Percentiles rank a stretch among this genome's conserved stretches.
These are phyloP conservation scores for Phaffia rhodozyma DNA, from an alignment of 1,284 basidiomycete species.

Conservation along the genomic window DNA sequence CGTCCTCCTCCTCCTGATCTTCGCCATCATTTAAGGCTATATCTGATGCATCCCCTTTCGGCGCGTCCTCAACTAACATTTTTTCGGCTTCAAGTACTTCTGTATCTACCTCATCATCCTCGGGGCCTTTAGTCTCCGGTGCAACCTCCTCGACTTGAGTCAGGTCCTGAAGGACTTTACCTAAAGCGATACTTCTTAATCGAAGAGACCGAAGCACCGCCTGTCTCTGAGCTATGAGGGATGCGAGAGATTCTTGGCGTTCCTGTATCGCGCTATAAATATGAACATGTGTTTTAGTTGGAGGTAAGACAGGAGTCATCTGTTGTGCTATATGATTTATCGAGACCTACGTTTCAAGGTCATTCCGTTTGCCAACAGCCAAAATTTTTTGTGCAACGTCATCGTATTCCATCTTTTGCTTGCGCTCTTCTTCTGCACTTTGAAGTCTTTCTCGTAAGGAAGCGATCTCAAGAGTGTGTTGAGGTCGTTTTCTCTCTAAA, in stretches of 20 bases:
- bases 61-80: too few species aligned
- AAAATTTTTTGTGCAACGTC: constrained; percentile 7
- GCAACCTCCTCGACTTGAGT: too few species aligned
- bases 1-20: too few species aligned
- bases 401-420: constrained; percentile 16
- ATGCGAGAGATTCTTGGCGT: neutral
- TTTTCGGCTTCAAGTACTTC: too few species aligned
- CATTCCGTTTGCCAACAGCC: neutral
- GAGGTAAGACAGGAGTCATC: neutral
- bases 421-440: constrained; percentile 1
- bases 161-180: too few species aligned
- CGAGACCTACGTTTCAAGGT: constrained; percentile 2
- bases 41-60: too few species aligned
- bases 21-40: too few species aligned
- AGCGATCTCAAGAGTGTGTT: constrained; percentile 3
- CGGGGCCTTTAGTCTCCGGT: too few species aligned
- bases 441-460: neutral
- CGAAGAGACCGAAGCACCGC: neutral
- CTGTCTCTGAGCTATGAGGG: neutral
- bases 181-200: neutral
- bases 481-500: neutral
- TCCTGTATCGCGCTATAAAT: too few species aligned
- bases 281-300: too few species aligned
- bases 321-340: neutral
- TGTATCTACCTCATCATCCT: too few species aligned